phyloP scores from a whole-genome alignment of 2,329 filamentous ascomycete genomes.

The Fusarium brachygibbosum region DNA sequence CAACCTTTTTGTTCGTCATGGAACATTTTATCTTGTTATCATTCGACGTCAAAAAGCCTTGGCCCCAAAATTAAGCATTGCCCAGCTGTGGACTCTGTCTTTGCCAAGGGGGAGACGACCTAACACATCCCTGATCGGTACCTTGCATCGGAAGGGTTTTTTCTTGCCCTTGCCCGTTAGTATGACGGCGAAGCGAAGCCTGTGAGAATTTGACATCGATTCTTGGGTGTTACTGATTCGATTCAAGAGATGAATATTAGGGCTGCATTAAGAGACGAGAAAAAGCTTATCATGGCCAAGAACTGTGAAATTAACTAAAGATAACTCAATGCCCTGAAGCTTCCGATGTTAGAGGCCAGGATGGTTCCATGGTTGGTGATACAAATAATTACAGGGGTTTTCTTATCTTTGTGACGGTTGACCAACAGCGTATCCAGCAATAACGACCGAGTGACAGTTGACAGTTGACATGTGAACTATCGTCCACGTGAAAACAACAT shows the following conservation, averaged over 20 bases:
- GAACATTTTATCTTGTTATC: background rate
- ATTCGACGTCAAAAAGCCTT: slow-evolving; percentile 9
- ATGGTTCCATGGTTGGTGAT: background rate
- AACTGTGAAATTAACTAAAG: background rate
- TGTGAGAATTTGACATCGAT: slow-evolving; percentile 4
- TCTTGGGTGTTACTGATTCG: background rate
- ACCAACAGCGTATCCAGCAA: background rate
- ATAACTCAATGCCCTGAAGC: background rate
- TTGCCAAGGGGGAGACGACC: slow-evolving; percentile 5
- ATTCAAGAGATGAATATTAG: slow-evolving; percentile 3
- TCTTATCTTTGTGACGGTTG: slow-evolving; percentile 9
- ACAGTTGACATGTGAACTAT: background rate
- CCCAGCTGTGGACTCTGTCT: slow-evolving; percentile 19
- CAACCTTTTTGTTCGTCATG: slow-evolving; percentile 7
- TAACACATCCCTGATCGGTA: slow-evolving; percentile 17
- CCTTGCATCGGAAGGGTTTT: slow-evolving; percentile 20
- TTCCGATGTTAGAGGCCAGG: background rate
- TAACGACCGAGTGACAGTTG: too few relatives aligned
- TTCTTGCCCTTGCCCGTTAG: background rate
- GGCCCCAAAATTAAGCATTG: slow-evolving; percentile 34
- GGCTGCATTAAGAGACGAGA: background rate
- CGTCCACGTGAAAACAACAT: background rate
- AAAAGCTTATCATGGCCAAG: slow-evolving; percentile 23
- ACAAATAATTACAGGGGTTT: slow-evolving; percentile 2
- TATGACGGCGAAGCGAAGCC: background rate